Evolutionary conservation across 139 green algal species (phyloP).

Genomic region (Chlamydomonas incerta): DNA sequence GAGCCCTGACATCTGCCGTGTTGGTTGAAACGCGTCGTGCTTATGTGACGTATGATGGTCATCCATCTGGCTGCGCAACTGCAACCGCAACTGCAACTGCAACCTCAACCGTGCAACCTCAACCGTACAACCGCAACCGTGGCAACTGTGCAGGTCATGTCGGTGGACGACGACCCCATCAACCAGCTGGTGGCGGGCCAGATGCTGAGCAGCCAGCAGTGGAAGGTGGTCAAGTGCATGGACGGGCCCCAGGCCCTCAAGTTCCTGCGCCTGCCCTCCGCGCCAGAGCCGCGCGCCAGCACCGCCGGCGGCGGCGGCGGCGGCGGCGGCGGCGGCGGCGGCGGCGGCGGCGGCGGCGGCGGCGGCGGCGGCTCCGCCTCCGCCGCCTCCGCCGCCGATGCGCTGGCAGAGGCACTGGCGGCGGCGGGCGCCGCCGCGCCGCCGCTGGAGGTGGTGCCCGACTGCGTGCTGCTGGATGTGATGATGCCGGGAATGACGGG

Average conservation of each 20-base stretch:
- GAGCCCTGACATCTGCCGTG: too few species aligned
- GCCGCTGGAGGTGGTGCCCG: slow-evolving; percentile 49
- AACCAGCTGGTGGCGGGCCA: slow-evolving; percentile 59
- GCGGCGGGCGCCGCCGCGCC: slow-evolving; percentile 43
- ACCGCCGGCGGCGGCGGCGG: background rate
- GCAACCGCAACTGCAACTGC: too few species aligned
- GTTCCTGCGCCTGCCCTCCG: slow-evolving; percentile 27
- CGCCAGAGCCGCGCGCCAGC: background rate
- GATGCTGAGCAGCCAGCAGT: slow-evolving; percentile 54
- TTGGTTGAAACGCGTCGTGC: too few species aligned
- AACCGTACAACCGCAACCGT: too few species aligned
- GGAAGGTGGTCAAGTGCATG: slow-evolving; percentile 62
- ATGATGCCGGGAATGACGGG: slow-evolving; percentile 84
- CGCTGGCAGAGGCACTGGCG: slow-evolving; percentile 15
- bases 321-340: slow-evolving; percentile 11
- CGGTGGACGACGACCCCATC: slow-evolving; percentile 55
- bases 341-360: slow-evolving; percentile 15
- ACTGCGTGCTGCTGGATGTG: slow-evolving; percentile 77
- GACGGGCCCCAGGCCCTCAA: slow-evolving; percentile 43
- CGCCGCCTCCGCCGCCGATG: background rate
- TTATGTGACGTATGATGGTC: too few species aligned
- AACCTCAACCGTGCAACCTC: too few species aligned
- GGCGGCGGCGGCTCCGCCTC: too few species aligned
- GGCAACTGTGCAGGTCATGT: too few species aligned
- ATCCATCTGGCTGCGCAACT: too few species aligned